phyloP scores from a whole-genome alignment of 148 eudicot genomes.

The Silene uniflora region DNA sequence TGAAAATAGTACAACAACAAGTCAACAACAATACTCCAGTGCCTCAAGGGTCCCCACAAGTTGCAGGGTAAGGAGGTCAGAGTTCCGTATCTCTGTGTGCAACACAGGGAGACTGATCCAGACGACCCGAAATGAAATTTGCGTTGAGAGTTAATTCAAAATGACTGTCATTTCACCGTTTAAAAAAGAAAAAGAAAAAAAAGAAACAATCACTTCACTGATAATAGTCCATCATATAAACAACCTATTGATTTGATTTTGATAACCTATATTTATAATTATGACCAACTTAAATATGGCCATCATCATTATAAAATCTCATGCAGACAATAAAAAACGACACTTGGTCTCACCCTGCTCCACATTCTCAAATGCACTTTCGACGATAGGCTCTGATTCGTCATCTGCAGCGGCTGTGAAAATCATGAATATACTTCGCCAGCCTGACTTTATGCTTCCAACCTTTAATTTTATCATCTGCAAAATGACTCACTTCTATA shows the following conservation, averaged over 20 bases:
- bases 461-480: constrained; percentile 99
- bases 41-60: not conserved
- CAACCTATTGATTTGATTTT: not conserved
- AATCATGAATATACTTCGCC: constrained; percentile 98
- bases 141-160: not conserved
- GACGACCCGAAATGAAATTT: not conserved
- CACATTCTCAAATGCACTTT: constrained; percentile 97
- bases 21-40: not conserved
- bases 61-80: not conserved
- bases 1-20: not conserved
- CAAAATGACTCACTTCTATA: constrained; percentile 9
- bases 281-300: not conserved
- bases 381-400: constrained; percentile 89
- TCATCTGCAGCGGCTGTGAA: constrained; percentile 99
- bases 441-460: constrained; percentile 96
- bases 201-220: not conserved
- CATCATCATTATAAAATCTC: not conserved
- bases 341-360: constrained; percentile 70
- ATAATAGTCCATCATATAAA: not conserved
- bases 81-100: not conserved
- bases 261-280: not conserved
- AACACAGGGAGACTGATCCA: not conserved
- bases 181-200: too few species aligned
- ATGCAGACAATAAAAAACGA: not conserved
- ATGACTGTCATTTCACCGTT: not conserved